These are phyloP conservation scores for Westerdykella ornata DNA, from an alignment of 2,329 filamentous ascomycete species.

Conservation along the genomic window DNA sequence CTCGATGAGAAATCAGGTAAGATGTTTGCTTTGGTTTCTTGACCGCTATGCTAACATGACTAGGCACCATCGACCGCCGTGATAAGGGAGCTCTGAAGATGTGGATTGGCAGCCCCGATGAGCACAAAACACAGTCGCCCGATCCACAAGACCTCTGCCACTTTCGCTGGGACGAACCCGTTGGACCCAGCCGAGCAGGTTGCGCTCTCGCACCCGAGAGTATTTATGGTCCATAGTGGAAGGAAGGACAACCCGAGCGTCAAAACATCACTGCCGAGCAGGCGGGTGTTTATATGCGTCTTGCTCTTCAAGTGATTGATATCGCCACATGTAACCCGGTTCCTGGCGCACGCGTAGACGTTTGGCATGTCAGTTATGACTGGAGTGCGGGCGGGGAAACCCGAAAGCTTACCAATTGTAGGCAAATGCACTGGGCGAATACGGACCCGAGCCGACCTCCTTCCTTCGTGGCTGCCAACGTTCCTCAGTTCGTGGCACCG, in stretches of 20 bases:
- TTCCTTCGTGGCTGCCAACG: conserved; percentile 42
- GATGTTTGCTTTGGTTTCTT: neutral
- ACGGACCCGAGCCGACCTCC: conserved; percentile 2
- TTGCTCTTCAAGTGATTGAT: conserved; percentile 48
- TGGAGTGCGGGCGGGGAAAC: too few species aligned
- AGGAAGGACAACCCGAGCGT: conserved; percentile 45
- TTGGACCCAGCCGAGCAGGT: neutral
- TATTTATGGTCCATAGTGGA: conserved; percentile 26
- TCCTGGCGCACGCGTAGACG: conserved; percentile 42
- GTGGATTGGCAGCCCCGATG: conserved; percentile 6
- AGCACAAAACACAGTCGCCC: conserved; percentile 2
- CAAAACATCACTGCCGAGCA: conserved; percentile 43
- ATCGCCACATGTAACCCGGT: conserved; percentile 46
- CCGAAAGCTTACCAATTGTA: conserved; percentile 39
- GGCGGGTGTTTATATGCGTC: conserved; percentile 40
- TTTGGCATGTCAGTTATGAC: conserved; percentile 38
- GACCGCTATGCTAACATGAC: neutral
- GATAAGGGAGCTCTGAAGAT: neutral
- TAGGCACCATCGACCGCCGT: neutral
- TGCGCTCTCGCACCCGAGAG: conserved; percentile 16
- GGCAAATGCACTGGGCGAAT: conserved; percentile 30
- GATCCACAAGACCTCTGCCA: conserved; percentile 5
- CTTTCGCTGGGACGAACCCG: conserved; percentile 4
- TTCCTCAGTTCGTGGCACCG: conserved; percentile 41
- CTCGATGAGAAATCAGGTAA: conserved; percentile 1